A percentile compares a stretch with the other conserved stretches of the same genome.
phyloP scores from a whole-genome alignment of 2,329 filamentous ascomycete species.

The Fonsecaea monophora region DNA sequence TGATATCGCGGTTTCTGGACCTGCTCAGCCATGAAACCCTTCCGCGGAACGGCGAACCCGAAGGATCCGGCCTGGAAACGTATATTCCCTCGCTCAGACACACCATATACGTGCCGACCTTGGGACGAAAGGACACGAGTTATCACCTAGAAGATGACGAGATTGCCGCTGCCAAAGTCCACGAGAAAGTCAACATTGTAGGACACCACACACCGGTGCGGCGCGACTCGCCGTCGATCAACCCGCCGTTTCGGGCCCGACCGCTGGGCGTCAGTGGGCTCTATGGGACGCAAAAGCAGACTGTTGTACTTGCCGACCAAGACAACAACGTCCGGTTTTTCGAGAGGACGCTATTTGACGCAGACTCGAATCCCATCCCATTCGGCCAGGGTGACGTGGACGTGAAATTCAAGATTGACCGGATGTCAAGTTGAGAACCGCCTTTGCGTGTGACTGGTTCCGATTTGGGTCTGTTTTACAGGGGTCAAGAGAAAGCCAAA shows the following conservation, averaged over 20 bases:
- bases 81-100: conserved; percentile 64
- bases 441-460: not conserved
- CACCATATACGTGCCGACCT: conserved; percentile 66
- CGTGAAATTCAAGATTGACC: conserved; percentile 56
- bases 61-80: conserved; percentile 57
- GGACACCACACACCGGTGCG: conserved; percentile 34
- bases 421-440: not conserved
- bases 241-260: conserved; percentile 25
- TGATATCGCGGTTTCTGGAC: conserved; percentile 60
- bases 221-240: conserved; percentile 37
- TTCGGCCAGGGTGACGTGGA: conserved; percentile 55
- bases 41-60: conserved; percentile 50
- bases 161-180: conserved; percentile 47
- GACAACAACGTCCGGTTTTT: conserved; percentile 66
- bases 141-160: conserved; percentile 44
- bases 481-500: too few species aligned
- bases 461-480: not conserved
- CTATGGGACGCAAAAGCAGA: conserved; percentile 72
- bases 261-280: conserved; percentile 54
- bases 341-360: conserved; percentile 67
- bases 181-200: conserved; percentile 42
- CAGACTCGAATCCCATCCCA: conserved; percentile 56
- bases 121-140: conserved; percentile 56
- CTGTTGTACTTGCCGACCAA: conserved; percentile 63
- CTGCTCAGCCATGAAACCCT: conserved; percentile 63